Evolutionary conservation across 176 grass and related monocot species (phyloP).

Genomic region (Carex littledalei): DNA sequence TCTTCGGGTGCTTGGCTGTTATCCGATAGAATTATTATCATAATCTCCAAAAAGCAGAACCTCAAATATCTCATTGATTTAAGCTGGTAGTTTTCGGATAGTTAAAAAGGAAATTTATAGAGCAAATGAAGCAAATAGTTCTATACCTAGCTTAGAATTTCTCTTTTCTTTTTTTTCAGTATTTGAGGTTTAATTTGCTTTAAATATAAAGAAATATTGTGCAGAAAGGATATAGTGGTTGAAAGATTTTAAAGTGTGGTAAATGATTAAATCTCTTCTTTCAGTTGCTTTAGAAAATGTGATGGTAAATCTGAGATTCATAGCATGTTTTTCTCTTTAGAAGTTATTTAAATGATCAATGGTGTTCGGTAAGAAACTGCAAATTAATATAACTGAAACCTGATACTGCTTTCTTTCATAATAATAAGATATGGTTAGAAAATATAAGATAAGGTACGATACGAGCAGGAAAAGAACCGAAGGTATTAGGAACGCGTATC

Average conservation of each 20-base stretch:
- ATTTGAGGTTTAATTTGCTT: not conserved
- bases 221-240: not conserved
- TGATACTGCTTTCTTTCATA: not conserved
- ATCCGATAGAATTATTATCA: conserved; percentile 29
- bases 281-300: not conserved
- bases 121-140: conserved; percentile 14
- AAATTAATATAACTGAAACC: not conserved
- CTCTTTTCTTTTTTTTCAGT: not conserved
- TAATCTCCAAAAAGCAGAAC: conserved; percentile 7
- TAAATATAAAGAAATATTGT: not conserved
- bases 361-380: not conserved
- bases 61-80: not conserved
- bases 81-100: not conserved
- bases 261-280: not conserved
- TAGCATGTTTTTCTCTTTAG: not conserved
- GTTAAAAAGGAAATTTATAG: not conserved
- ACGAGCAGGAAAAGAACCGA: not conserved
- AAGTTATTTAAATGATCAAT: not conserved
- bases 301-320: not conserved
- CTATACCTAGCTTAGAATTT: conserved; percentile 6
- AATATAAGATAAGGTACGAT: not conserved
- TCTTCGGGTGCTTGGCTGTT: conserved; percentile 45
- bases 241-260: not conserved
- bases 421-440: not conserved
- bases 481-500: not conserved